Evolutionary conservation across 208 protist genomes (phyloP), one percentile per base, ranked within the genome.

Genomic region (Balamuthia mandrillaris): DNA sequence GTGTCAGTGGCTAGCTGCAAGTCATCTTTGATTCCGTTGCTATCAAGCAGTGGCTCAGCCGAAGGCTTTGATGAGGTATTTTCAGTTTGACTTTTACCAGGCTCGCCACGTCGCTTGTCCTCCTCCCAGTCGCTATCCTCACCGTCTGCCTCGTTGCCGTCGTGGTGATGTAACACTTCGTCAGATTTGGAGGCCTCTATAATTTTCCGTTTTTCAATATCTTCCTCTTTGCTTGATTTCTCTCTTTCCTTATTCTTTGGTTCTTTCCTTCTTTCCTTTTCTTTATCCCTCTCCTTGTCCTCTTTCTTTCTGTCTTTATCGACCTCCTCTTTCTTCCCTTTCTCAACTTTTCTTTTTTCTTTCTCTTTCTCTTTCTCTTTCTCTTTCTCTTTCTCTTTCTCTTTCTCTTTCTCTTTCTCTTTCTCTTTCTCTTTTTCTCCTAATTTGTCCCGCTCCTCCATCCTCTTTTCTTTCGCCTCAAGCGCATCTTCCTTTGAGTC

Each of bases 81-180:
- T n/a, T n/a, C n/a, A n/a, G n/a, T n/a, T n/a, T n/a, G n/a, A n/a
- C n/a, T n/a, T n/a, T n/a, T n/a, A n/a, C n/a, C n/a, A n/a, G n/a
- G n/a, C n/a, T n/a, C n/a, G n/a, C n/a, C n/a, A n/a, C n/a, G n/a
- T n/a, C n/a, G n/a, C n/a, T n/a, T n/a, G n/a, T 77, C 66, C n/a
- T 45, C 66, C 27, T 77, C 66, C 66, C 66, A 77, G 44, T 77
- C 66, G 44, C 56, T 77, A 31, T 77, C 66, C 39, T 77, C 66
- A n/a, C 56, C 66, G 27, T 77, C 66, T 10, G 66, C 66, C 29
- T 77, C 42, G 66, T 77, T 77, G 14, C 66, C 66, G 49, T 77
- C 42, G 29, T n/a, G n/a, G n/a, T 54, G 47, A 21, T 14, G 16
- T 54, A 21, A 14, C 18, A 21, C 47, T 54, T 54, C 18, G 47